These are phyloP conservation scores for Stephania japonica DNA, from an alignment of 164 flowering plant genomes.

Conservation along the genomic window DNA sequence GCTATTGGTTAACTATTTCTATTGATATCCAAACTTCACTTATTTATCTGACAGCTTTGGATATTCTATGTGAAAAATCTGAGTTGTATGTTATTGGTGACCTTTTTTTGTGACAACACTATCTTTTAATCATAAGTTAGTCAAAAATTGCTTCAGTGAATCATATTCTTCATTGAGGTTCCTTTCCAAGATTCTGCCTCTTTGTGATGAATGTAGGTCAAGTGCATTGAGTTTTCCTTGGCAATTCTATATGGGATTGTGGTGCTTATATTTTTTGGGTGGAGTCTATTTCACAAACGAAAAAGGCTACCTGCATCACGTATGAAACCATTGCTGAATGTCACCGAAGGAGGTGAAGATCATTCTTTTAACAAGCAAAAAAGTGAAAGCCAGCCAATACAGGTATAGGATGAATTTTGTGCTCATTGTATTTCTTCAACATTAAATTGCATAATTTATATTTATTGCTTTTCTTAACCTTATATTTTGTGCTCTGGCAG, in stretches of 20 bases:
- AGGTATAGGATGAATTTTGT: slow-evolving; percentile 33
- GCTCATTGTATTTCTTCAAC: neutral
- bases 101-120: neutral
- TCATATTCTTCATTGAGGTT: neutral
- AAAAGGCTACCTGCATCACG: slow-evolving; percentile 33
- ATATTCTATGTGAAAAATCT: neutral
- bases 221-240: slow-evolving; percentile 72
- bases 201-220: slow-evolving; percentile 51
- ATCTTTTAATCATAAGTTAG: neutral
- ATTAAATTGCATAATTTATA: no score
- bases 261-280: slow-evolving; percentile 63
- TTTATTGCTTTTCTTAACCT: neutral
- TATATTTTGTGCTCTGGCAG: neutral
- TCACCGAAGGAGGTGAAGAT: slow-evolving; percentile 31
- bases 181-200: neutral
- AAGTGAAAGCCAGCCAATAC: slow-evolving; percentile 47
- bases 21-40: neutral
- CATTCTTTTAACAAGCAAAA: slow-evolving; percentile 40
- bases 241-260: slow-evolving; percentile 60
- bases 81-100: neutral
- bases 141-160: neutral
- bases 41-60: neutral
- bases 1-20: neutral
- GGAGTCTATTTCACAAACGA: slow-evolving; percentile 61
- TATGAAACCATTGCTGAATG: slow-evolving; percentile 46